phyloP scores from a whole-genome alignment of 108 stramenopile genomes.

The Pseudonitzschia multistriata region DNA sequence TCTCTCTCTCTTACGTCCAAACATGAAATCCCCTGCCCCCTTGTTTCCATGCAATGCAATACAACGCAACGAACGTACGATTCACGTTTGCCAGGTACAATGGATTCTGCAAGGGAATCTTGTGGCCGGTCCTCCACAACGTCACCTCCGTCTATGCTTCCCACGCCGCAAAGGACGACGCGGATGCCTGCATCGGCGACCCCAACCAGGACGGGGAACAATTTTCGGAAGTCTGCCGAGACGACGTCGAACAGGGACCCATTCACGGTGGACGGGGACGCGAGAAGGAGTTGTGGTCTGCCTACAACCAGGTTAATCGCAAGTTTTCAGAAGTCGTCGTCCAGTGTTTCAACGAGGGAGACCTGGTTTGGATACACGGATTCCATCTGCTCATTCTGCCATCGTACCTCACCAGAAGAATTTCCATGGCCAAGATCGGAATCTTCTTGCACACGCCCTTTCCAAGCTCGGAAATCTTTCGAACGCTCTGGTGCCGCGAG shows the following conservation, averaged over 20 bases:
- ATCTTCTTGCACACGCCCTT: conserved; percentile 99
- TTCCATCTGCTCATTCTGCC: conserved; percentile 98
- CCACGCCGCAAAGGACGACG: conserved; percentile 28
- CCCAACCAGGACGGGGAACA: conserved; percentile 35
- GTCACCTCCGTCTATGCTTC: conserved; percentile 82
- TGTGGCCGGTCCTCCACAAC: conserved; percentile 97
- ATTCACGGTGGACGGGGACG: conserved; percentile 83
- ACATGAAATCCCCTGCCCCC: no score
- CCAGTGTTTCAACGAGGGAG: conserved; percentile 84
- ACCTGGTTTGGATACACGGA: conserved; percentile 98
- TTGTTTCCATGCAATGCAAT: no score
- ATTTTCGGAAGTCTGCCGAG: conserved; percentile 75
- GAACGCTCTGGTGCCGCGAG: conserved; percentile 92
- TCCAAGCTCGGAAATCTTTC: conserved; percentile 97
- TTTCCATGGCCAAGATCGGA: conserved; percentile 87
- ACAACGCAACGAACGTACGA: no score
- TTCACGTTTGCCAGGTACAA: conserved; percentile 66
- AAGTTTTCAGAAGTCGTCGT: conserved; percentile 87
- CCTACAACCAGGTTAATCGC: conserved; percentile 90
- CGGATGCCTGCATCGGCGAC: background rate
- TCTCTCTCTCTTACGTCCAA: no score
- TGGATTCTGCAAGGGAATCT: conserved; percentile 94
- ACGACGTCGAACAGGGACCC: conserved; percentile 79
- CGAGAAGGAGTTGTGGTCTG: conserved; percentile 85
- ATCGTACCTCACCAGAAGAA: conserved; percentile 83